Conservation (phyloP, 805 yeast genomes). For the Candida silvicultrix region DNA sequence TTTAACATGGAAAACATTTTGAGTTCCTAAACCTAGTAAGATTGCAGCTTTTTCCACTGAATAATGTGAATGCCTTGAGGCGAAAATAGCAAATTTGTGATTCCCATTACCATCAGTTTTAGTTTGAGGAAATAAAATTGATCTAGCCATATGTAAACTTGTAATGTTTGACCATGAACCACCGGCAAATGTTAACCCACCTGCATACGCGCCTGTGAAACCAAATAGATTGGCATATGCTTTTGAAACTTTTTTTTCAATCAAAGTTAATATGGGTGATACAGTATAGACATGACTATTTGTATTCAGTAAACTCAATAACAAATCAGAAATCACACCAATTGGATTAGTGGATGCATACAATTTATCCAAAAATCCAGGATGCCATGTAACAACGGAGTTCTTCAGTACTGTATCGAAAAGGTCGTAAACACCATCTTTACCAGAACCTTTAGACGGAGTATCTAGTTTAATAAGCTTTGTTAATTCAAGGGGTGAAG, state of each 20-base stretch:
- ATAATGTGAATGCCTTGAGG: conserved; percentile 71
- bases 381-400: conserved; percentile 82
- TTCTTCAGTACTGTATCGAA: conserved; percentile 54
- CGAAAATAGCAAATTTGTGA: conserved; percentile 59
- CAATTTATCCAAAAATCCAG: conserved; percentile 77
- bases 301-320: conserved; percentile 67
- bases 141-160: conserved; percentile 70
- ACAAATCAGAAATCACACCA: conserved; percentile 67
- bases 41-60: conserved; percentile 80
- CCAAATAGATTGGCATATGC: conserved; percentile 68
- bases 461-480: conserved; percentile 29
- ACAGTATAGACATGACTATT: conserved; percentile 84
- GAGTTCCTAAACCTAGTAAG: conserved; percentile 62
- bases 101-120: conserved; percentile 49
- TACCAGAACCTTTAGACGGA: conserved; percentile 31
- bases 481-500: conserved; percentile 43
- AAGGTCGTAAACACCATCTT: conserved; percentile 37
- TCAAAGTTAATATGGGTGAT: conserved; percentile 70
- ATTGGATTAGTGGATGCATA: conserved; percentile 85
- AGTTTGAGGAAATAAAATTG: conserved; percentile 61
- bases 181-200: conserved; percentile 82
- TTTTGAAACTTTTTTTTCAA: conserved; percentile 62
- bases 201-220: conserved; percentile 47
- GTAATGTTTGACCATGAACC: conserved; percentile 86
- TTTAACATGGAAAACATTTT: conserved; percentile 54